Evolutionary conservation across 345 rosid genomes (phyloP).

Genomic region (Ceriops tagal): DNA sequence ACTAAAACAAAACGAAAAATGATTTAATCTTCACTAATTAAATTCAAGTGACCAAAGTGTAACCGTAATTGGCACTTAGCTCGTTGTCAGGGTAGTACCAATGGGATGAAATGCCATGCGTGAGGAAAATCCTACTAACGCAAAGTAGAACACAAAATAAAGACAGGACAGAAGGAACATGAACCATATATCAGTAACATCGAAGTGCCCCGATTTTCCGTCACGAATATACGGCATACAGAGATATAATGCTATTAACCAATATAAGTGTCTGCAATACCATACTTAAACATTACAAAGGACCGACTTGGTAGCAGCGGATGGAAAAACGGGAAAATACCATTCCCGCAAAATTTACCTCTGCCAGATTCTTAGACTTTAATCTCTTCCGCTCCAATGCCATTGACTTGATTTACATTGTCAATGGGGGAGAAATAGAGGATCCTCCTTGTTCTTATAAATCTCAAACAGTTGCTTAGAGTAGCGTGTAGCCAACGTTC

Average conservation of each 20-base stretch:
- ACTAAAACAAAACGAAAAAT: no score
- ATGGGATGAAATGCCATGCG: no score
- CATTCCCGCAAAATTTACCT: background rate
- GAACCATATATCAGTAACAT: no score
- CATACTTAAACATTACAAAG: background rate
- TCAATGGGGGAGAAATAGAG: conserved; percentile 36
- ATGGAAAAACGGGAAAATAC: background rate
- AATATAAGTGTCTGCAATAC: background rate
- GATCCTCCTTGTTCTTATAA: conserved; percentile 59
- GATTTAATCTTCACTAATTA: no score
- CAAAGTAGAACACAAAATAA: no score
- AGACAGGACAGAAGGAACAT: no score
- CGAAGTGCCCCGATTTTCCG: no score
- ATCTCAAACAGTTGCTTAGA: conserved; percentile 70
- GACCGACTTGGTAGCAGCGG: background rate
- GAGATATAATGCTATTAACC: background rate
- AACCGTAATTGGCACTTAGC: no score
- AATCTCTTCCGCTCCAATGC: background rate
- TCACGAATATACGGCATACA: no score
- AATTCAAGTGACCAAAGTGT: no score
- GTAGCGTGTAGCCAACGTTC: conserved; percentile 45
- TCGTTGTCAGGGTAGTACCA: no score
- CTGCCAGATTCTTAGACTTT: background rate
- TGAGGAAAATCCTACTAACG: no score
- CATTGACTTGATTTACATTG: background rate